Base-by-base conservation (phyloP, 192 early-diverging fungal genomes). In the Coemansia sp. region DNA sequence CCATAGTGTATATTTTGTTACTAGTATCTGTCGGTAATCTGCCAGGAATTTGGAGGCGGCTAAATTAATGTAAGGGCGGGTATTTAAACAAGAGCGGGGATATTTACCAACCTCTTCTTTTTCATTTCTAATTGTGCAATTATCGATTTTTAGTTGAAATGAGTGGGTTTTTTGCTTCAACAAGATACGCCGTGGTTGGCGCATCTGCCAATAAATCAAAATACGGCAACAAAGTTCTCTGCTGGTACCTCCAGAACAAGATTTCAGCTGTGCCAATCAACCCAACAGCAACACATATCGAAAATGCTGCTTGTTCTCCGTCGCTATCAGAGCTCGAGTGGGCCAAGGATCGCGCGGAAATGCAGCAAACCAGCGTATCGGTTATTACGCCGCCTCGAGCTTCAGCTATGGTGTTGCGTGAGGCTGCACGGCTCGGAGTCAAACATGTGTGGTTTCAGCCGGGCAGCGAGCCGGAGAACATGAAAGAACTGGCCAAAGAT, bases 191-290 rank as follows among this genome's bases (percentile, higher is more conserved):
- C 10, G 88, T 91, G 52, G 92, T 93, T 4, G 94, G 94, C 12
- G 94, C 94, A 4, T 87, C 85, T 24, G 67, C 70, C 29, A 86
- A 91, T 63, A 79, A 71, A 11, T 45, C 84, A 37, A 96, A 96
- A 80, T 93, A 87, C 74, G 94, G 94, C 48, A 91, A 93, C 84
- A 88, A 85, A 61, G 89, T 95, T 9, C 84, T 95, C 25, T 70
- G 80, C 35, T 95, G 91, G 90, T 93, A 89, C 60, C 37, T 65
- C 0, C 51, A 65, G 14, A 51, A 66, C 39, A 47, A 59, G 12
- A 21, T 75, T 10, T 38, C 62, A 8, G 73, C 69, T 5, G 55
- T 55, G 1, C 66, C 66, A 3, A 43, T 75, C 48, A 75, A 75
- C 32, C 67, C 73, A 17, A 52, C 32, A 15, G 60, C 52, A 0